Base-by-base conservation (phyloP, 2,329 filamentous ascomycete species). In the Talaromyces pinophilus region DNA sequence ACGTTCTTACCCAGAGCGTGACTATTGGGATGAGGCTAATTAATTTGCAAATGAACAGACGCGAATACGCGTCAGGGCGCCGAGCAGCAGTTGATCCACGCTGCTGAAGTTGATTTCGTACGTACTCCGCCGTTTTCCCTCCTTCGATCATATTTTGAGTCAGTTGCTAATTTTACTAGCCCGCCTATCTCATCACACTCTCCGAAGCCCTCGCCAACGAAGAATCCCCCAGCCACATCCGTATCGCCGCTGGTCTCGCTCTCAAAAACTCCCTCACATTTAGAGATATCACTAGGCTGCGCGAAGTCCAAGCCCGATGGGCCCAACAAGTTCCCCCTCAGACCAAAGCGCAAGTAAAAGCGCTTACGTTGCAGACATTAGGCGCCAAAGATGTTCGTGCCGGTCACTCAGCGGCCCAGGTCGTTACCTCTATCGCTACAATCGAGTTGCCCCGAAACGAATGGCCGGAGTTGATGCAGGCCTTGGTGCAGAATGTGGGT, bases 221-320 rank as follows among this genome's bases (percentile, higher is more conserved):
- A 77, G 86, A 87, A 72, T 89, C 91, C 71, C 86, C 91, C 77
- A 87, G 91, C 71, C 87, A 92, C 77, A 95, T 97, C 77, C 91
- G 95, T 85, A 91, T 92, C 73, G 94, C 95, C 72, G 95, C 95
- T 74, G 95, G 93, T 88, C 88, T 99, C 74, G 94, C 95, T 73
- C 85, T 99, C 76, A 99, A 99, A 84, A 99, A 99, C 86, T 91
- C 95, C 75, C 98, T 99, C 84, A 92, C 92, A 76, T 92, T 93
- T 76, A 91, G 95, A 85, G 95, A 99, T 81, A 90, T 90, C 76
- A 84, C 88, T 75, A 90, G 93, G 77, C 89, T 97, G 82, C 90
- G 92, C 77, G 91, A 96, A 78, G 88, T 98, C 67, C 95, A 98
- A 83, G 86, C 88, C 76, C 93, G 96, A 90, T 99, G 95, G 95